phyloP scores from a whole-genome alignment of 306 rosid genomes.

The Benincasa hispida region DNA sequence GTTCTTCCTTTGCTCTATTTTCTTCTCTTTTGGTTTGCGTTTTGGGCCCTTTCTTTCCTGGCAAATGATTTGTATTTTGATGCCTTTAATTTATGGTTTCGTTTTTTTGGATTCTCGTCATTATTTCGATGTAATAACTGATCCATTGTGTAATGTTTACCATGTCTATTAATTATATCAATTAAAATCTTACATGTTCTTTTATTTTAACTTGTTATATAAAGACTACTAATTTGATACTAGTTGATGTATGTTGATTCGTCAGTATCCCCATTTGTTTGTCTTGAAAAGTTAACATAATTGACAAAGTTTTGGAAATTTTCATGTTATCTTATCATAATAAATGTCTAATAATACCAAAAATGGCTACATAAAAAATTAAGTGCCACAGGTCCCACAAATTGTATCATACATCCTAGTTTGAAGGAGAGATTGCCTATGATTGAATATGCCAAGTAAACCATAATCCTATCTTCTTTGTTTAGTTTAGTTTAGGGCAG shows the following conservation, averaged over 20 bases:
- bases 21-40: neutral
- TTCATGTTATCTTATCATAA: too few species aligned
- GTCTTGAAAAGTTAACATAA: too few species aligned
- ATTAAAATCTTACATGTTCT: neutral
- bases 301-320: too few species aligned
- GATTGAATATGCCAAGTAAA: neutral
- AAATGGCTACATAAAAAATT: too few species aligned
- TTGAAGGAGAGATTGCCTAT: neutral
- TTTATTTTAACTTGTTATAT: neutral
- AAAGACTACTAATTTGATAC: neutral
- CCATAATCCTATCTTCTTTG: neutral
- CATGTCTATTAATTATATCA: neutral
- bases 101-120: neutral
- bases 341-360: too few species aligned
- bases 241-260: neutral
- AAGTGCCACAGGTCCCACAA: too few species aligned
- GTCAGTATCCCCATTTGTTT: neutral
- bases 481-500: too few species aligned
- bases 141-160: neutral
- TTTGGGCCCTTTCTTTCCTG: slow-evolving; percentile 6
- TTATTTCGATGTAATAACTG: neutral
- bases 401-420: neutral
- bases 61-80: neutral
- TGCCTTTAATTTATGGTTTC: neutral
- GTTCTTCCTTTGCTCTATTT: neutral